Conservation (phyloP, 78 protist genomes). For the slime mould (Dictyostelium discoideum) region DNA sequence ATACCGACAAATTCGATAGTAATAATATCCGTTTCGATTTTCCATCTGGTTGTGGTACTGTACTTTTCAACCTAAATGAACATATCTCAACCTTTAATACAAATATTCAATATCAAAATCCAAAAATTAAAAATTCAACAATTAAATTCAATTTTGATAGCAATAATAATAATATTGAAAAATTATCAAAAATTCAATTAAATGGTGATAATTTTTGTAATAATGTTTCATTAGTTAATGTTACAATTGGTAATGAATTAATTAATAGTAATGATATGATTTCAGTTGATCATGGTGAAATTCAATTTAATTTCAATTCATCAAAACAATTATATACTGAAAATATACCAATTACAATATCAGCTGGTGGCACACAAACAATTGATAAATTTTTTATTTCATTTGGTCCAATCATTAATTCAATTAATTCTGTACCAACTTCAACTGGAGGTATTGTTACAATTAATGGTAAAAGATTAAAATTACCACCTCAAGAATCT, state of each 20-base stretch:
- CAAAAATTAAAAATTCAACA: background rate
- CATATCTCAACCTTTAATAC: background rate
- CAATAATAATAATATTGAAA: background rate
- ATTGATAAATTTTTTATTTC: background rate
- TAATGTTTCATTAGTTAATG: background rate
- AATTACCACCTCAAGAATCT: background rate
- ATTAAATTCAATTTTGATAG: background rate
- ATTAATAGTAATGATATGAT: background rate
- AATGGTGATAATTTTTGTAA: background rate
- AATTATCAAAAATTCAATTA: background rate
- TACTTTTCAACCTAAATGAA: background rate
- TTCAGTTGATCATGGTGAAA: background rate
- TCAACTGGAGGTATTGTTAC: background rate
- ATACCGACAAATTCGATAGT: background rate
- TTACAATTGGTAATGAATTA: background rate
- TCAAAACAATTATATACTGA: background rate
- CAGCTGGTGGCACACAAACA: background rate
- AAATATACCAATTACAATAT: background rate
- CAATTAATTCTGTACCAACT: background rate
- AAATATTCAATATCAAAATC: background rate
- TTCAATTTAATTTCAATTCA: background rate
- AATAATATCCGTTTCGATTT: background rate
- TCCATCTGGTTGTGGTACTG: constrained; percentile 11
- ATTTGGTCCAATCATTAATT: background rate
- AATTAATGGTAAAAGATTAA: background rate